Evolutionary conservation across 2,329 filamentous ascomycete genomes (phyloP).

Genomic region (Calonectria montana): DNA sequence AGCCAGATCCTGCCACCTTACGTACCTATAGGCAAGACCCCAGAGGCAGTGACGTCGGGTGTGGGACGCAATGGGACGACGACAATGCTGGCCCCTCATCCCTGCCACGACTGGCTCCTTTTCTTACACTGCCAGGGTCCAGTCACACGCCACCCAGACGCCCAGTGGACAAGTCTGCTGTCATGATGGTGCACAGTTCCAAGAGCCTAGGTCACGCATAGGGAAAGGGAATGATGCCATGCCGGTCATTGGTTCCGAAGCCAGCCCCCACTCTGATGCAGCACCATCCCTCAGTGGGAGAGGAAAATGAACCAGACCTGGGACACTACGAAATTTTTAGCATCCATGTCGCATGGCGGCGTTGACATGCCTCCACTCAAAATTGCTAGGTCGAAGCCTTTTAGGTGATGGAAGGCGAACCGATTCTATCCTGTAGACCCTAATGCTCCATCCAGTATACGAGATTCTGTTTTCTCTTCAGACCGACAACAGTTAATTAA

Average conservation of each 20-base stretch:
- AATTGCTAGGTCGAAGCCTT: too few relatives aligned
- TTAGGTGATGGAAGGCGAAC: too few relatives aligned
- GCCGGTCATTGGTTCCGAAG: constrained; percentile 23
- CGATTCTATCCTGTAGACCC: not conserved
- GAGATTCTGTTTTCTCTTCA: too few relatives aligned
- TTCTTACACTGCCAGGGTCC: not conserved
- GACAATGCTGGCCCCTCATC: constrained; percentile 1
- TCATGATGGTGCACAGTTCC: not conserved
- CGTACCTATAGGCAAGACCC: constrained; percentile 11
- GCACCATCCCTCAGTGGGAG: too few relatives aligned
- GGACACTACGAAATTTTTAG: not conserved
- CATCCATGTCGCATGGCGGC: not conserved
- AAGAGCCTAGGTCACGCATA: not conserved
- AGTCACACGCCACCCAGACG: not conserved
- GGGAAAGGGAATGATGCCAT: constrained; percentile 25
- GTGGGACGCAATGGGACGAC: constrained; percentile 23
- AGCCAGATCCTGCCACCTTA: not conserved
- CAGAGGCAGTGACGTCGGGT: constrained; percentile 18
- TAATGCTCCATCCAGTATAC: too few relatives aligned
- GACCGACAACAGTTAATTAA: too few relatives aligned
- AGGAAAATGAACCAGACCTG: too few relatives aligned
- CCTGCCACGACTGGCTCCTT: not conserved
- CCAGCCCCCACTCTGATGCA: constrained; percentile 24
- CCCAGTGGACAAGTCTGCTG: not conserved
- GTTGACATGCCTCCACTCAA: not conserved